Evolutionary conservation across 2,329 filamentous ascomycete species (phyloP), one percentile per base, ranked within the genome.

Genomic region (Dothideomycetes sp.): DNA sequence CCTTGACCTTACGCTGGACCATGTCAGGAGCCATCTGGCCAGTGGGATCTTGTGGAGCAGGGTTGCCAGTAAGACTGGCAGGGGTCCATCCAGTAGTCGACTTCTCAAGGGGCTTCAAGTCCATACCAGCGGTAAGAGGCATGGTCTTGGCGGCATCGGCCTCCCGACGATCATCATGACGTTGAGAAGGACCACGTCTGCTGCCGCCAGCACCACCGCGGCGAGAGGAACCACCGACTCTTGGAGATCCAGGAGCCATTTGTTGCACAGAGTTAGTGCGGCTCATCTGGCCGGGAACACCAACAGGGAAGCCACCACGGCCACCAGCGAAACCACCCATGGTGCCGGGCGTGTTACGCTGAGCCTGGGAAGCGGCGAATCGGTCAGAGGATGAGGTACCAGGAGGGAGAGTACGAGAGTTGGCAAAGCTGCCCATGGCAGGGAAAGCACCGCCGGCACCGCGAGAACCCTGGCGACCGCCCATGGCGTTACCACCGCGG

Each of bases 1-100:
- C 83, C 79, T 98, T 98, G 60, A 98, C 91, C 79, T 98, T 98
- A 52, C 89, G 81, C 69, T 98, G 91, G 43, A 98, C 91, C 70
- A 91, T 78, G 53, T 89, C 85, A 17, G 91, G 89, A 49, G 93
- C 78, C 66, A 96, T 75, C 52, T 84, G 73, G 37, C 68, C 68
- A 41, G 65, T 52, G 38, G 56, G 66, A 44, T 68, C 59, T 47
- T 68, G 63, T 41, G 69, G 63, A 44, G 64, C 55, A 42, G 62
- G 58, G 29, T 62, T 58, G 48, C 62, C 64, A 7, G 22, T 27
- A 37, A 93, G 46, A 52, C 82, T 91, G 39, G 70, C 78, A 18
- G 91, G 85, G 67, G 94, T 94, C 91, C 91, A 98, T 37, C 91
- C 89, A 41, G 66, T 74, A n/a, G 73, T 50, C 0, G 86, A 81